Base-by-base conservation (phyloP, 78 protist species). In the Dictyostelium intermedium region DNA sequence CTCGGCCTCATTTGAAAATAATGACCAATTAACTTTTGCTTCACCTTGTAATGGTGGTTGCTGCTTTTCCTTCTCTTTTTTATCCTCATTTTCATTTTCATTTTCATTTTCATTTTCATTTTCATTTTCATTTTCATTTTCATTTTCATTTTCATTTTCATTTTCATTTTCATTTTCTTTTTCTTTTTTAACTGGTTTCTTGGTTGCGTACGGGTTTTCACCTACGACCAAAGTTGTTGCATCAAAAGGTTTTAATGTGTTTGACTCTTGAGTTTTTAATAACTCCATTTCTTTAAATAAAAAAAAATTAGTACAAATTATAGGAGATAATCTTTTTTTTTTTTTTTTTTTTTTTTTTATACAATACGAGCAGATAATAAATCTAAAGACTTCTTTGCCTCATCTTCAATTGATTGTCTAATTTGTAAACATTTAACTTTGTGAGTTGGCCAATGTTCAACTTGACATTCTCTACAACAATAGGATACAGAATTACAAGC, bases 381-480 rank as follows among this genome's bases (percentile, higher is more conserved):
- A 72, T 30, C 8, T n/a, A 61, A 30, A 20, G 27, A 16, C 8
- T 25, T n/a, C 73, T 72, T 72, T 13, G 79, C 37, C 2, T 72
- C 43, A 74, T 72, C 39, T 77, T 76, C 80, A 56, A 76, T 32
- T 13, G 34, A 13, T 86, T 30, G 32, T 9, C 79, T 32, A 30
- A 73, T 86, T 76, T 87, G 23, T 27, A 34, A 60, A 50, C 93
- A 87, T 79, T 20, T 25, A 2, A 14, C 85, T 79, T 87, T 87
- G 56, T 87, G 93, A 23, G 30, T 37, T 27, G 70, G 39, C 93
- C 93, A 87, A 45, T 87, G 82, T 37, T 43, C 70, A 7, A 56
- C 56, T 63, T 87, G 93, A 41, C 93, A 87, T 16, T 87, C 86
- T 70, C 80, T 81, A 27, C 70, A 43, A 45, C 93, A 87, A 66